Conservation (phyloP, 2,329 filamentous ascomycete species). For the Pseudogymnoascus sp. region DNA sequence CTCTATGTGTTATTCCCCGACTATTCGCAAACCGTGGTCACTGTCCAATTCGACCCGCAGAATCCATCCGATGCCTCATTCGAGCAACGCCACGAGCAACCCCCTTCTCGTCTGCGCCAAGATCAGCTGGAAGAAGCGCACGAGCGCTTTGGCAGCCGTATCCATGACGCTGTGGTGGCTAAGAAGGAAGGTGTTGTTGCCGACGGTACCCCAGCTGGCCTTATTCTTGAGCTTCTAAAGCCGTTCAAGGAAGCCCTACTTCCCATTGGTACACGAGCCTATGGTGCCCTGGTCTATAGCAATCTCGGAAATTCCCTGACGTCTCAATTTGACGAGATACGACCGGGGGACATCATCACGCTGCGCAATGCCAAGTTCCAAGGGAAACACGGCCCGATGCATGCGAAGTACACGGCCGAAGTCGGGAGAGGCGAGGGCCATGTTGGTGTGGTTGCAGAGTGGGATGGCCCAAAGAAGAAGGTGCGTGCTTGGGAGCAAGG, state of each 20-base stretch:
- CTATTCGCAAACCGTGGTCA: constrained; percentile 90
- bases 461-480: constrained; percentile 99
- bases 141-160: constrained; percentile 68
- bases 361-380: constrained; percentile 92
- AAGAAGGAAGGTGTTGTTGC: constrained; percentile 76
- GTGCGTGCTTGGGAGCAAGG: constrained; percentile 93
- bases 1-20: constrained; percentile 88
- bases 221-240: constrained; percentile 72
- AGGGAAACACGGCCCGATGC: constrained; percentile 90
- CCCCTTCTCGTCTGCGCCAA: constrained; percentile 73
- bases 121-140: constrained; percentile 89
- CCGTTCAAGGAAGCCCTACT: constrained; percentile 65
- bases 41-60: constrained; percentile 66
- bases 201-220: constrained; percentile 69
- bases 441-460: constrained; percentile 85
- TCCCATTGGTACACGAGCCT: constrained; percentile 81
- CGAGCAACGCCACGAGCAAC: constrained; percentile 79
- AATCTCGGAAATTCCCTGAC: constrained; percentile 93
- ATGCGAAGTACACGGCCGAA: constrained; percentile 83
- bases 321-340: constrained; percentile 84
- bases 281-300: constrained; percentile 85
- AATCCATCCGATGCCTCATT: constrained; percentile 65
- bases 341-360: constrained; percentile 83
- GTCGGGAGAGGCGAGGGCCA: constrained; percentile 80
- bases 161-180: constrained; percentile 59